Evolutionary conservation across 495 filamentous ascomycete genomes (phyloP), one percentile per base, ranked within the genome.

Genomic region (Astrocystis sublimbata): DNA sequence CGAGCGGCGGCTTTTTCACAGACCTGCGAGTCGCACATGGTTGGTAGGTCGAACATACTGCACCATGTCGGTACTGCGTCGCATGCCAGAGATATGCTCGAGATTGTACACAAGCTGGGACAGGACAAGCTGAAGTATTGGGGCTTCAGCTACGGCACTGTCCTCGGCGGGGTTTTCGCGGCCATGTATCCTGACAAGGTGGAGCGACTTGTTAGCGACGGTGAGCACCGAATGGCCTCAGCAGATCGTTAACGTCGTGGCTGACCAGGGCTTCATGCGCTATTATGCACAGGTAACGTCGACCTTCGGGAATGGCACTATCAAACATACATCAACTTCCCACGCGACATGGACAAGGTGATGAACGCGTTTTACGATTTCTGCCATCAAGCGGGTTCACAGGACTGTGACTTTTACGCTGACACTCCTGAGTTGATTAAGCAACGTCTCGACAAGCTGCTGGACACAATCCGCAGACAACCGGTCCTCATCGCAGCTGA

Each of bases 61-160:
- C 64, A 58, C 13, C 73, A 74, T 58, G 70, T 75, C 8, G 73
- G 75, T 42, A 80, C 78, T 6, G 67, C 71, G 21, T 76, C 67
- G 12, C 75, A 76, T 35, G 76, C 75, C 0, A 66, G 76, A 41
- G 78, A 81, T 58, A 68, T 80, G 75, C 67, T 79, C 7, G 73
- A 76, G 38, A 77, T 78, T 36, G 54, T 73, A 26, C 65, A 74
- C 31, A 71, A 74, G 51, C 64, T 70, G 30, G 74, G 71, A 7
- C 62, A 78, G 50, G 64, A 71, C 23, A 79, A 78, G 60, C 61
- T 85, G 2, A 79, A 74, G 54, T 85, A 83, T 63, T 84, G 81
- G 81, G 82, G 82, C 8, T 83, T 83, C 31, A 79, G 77, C 40
- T 85, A 84, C 58, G 82, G 82, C 17, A 82, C 80, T 24, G 71